Percentiles rank a stretch among this genome's conserved stretches.
These are phyloP conservation scores for Phialophora chinensis DNA, from an alignment of 2,329 filamentous ascomycete species.

Conservation along the genomic window DNA sequence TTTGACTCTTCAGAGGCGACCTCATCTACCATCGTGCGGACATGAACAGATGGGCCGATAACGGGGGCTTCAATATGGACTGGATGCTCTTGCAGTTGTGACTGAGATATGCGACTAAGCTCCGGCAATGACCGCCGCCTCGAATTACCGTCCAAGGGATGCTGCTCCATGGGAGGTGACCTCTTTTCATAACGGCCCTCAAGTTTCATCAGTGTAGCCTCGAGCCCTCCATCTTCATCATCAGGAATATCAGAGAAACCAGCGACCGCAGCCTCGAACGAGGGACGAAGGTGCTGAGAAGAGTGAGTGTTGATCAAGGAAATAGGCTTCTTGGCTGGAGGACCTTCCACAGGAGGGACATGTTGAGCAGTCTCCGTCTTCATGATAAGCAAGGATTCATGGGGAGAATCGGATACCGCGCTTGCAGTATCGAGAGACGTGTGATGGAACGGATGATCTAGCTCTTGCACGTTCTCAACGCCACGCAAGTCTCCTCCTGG, in stretches of 20 bases:
- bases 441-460: conserved; percentile 54
- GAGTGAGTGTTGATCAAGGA: conserved; percentile 59
- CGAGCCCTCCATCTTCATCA: conserved; percentile 85
- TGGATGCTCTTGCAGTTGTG: conserved; percentile 5
- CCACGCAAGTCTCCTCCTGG: conserved; percentile 78
- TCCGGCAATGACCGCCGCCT: conserved; percentile 33
- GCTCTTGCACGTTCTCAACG: conserved; percentile 68
- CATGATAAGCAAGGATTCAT: conserved; percentile 42
- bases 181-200: conserved; percentile 80
- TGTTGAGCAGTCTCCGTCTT: conserved; percentile 25
- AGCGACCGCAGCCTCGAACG: conserved; percentile 87
- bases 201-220: conserved; percentile 88
- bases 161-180: conserved; percentile 39
- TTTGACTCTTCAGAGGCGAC: conserved; percentile 16
- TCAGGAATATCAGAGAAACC: conserved; percentile 88
- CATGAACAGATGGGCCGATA: not conserved
- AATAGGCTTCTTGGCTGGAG: conserved; percentile 45
- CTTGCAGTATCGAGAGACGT: conserved; percentile 48
- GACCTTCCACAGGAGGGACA: conserved; percentile 36
- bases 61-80: not conserved
- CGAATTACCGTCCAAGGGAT: conserved; percentile 28
- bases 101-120: conserved; percentile 20
- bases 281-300: conserved; percentile 65
- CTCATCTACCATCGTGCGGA: conserved; percentile 26
- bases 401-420: conserved; percentile 41